Conservation (phyloP, 83 land plant species). For the Picea mariana region DNA sequence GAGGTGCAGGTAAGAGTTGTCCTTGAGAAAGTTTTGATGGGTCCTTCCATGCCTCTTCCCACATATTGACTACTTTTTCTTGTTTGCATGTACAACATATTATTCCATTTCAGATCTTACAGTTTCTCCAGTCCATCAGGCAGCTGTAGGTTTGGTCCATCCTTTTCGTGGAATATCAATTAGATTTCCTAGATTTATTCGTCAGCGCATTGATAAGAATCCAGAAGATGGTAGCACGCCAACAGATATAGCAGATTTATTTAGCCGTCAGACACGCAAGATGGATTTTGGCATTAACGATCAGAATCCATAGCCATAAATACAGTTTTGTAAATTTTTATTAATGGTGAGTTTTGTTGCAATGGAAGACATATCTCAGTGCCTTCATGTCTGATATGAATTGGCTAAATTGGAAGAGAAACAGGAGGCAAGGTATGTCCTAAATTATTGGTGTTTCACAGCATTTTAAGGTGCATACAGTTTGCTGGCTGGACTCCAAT, state of each 20-base stretch:
- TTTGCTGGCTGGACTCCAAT: too few species aligned
- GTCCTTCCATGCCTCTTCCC: background rate
- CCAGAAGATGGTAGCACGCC: slow-evolving; percentile 88
- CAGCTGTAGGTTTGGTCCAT: slow-evolving; percentile 90
- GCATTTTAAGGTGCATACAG: too few species aligned
- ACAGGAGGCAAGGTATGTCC: too few species aligned
- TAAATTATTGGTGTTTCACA: too few species aligned
- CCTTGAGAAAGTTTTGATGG: background rate
- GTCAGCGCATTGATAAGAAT: slow-evolving; percentile 64
- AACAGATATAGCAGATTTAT: slow-evolving; percentile 77
- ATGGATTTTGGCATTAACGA: slow-evolving; percentile 35
- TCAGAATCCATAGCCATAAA: background rate
- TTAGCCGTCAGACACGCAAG: slow-evolving; percentile 77
- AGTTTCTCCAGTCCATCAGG: slow-evolving; percentile 93
- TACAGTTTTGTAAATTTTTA: background rate
- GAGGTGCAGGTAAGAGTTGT: slow-evolving; percentile 78
- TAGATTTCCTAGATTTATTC: slow-evolving; percentile 85
- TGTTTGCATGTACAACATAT: background rate
- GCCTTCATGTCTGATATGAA: too few species aligned
- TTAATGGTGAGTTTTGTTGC: too few species aligned
- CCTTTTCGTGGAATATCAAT: slow-evolving; percentile 93
- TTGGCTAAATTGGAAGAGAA: too few species aligned
- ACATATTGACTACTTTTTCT: background rate
- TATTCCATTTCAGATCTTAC: slow-evolving; percentile 64
- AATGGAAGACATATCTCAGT: too few species aligned